A percentile compares a stretch with the other conserved stretches of the same genome.
Evolutionary conservation across 2,329 filamentous ascomycete species (phyloP).

Genomic region (Teratosphaeria pseudoeucalypti): DNA sequence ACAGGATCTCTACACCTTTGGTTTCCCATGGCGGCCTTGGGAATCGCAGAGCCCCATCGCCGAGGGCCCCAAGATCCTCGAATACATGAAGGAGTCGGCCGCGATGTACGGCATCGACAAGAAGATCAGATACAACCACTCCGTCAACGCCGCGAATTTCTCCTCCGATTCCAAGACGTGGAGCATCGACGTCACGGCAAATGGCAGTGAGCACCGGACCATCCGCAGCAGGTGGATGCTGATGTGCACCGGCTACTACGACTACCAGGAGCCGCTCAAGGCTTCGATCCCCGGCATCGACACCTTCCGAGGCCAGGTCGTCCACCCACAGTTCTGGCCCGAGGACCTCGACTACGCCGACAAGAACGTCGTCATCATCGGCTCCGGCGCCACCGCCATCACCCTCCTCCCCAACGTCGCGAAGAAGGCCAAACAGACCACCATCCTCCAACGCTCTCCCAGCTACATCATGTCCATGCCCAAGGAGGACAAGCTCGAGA

Average conservation of each 20-base stretch:
- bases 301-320: slow-evolving; percentile 50
- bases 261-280: slow-evolving; percentile 54
- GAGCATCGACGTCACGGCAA: slow-evolving; percentile 30
- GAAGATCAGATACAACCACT: slow-evolving; percentile 35
- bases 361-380: slow-evolving; percentile 63
- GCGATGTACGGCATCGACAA: slow-evolving; percentile 35
- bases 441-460: slow-evolving; percentile 73
- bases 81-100: slow-evolving; percentile 36
- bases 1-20: slow-evolving; percentile 39
- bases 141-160: slow-evolving; percentile 33
- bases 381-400: slow-evolving; percentile 68
- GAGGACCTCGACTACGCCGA: slow-evolving; percentile 52
- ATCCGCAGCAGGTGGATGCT: slow-evolving; percentile 42
- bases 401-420: slow-evolving; percentile 64
- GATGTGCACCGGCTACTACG: slow-evolving; percentile 61
- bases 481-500: slow-evolving; percentile 18
- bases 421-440: slow-evolving; percentile 54
- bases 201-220: slow-evolving; percentile 26
- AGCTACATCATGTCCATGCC: slow-evolving; percentile 40
- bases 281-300: slow-evolving; percentile 56
- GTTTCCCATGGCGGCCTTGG: slow-evolving; percentile 64
- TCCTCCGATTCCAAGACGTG: slow-evolving; percentile 40
- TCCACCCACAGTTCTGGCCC: slow-evolving; percentile 72
- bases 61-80: slow-evolving; percentile 33
- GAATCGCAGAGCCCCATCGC: slow-evolving; percentile 37